Conservation (phyloP, 2,329 filamentous ascomycete genomes). For the Zasmidium citrigriseum region DNA sequence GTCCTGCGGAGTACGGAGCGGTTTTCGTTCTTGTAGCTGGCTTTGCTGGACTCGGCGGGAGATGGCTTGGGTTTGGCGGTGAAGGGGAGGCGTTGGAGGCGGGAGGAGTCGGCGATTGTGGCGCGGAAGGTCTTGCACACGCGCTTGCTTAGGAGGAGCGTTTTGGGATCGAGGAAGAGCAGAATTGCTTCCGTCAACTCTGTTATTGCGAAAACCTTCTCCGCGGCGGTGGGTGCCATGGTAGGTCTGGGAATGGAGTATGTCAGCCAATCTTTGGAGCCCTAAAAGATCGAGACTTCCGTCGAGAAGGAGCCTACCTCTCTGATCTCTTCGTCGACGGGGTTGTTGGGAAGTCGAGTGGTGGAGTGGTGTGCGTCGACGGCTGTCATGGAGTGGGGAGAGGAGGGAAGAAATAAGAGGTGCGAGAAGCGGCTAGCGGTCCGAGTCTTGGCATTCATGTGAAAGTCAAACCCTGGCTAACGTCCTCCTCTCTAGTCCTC, state of each 20-base stretch:
- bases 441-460: background rate
- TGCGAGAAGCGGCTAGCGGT: too few relatives aligned
- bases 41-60: background rate
- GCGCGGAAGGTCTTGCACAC: slow-evolving; percentile 22
- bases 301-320: too few relatives aligned
- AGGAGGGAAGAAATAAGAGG: too few relatives aligned
- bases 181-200: slow-evolving; percentile 21
- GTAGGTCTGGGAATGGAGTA: background rate
- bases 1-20: background rate
- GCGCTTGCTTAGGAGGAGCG: slow-evolving; percentile 19
- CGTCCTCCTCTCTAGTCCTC: background rate
- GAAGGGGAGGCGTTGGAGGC: slow-evolving; percentile 29
- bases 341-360: background rate
- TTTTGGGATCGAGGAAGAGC: slow-evolving; percentile 18
- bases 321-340: background rate
- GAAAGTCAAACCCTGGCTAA: background rate
- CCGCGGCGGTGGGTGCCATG: too few relatives aligned
- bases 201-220: slow-evolving; percentile 13
- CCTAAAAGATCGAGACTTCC: too few relatives aligned
- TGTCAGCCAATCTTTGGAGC: too few relatives aligned
- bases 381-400: too few relatives aligned
- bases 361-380: background rate
- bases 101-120: slow-evolving; percentile 20
- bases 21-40: too few relatives aligned
- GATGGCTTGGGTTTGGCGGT: slow-evolving; percentile 3